Evolutionary conservation across 768 basidiomycete species (phyloP), one percentile per base, ranked within the genome.

Genomic region (Megacollybia marginata): DNA sequence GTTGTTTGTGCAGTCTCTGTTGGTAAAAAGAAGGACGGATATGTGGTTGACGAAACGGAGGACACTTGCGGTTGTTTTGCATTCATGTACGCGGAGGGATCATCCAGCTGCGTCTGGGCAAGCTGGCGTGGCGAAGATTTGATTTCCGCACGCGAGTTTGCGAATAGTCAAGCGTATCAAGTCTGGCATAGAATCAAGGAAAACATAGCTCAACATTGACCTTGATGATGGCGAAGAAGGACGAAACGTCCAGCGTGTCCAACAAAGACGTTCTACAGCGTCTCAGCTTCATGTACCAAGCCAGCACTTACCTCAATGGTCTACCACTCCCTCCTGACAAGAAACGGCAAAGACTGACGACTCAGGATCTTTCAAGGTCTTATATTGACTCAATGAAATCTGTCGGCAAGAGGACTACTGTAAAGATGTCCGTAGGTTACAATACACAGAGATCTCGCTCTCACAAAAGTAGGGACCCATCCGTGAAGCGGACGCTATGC

Each of bases 241-340:
- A n/a, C 44, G 46, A 33, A 23, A 42, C 23, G 11, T 18, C 38
- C 62, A 75, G 65, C 52, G 71, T 85, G 32, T 57, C 72, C 10
- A 88, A 90, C 62, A 71, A 80, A 28, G 91, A 92, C 59, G 79
- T 87, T 44, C 74, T 90, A 18, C 90, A 92, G 63, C 76, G 90
- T 28, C 75, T 92, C 53, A 92, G 87, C 65, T 92, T 88, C 62
- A 75, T 92, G 33, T 91, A 88, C 59, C 91, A 92, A 65, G 85
- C 88, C 33, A 83, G 84, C 57, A 71, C 77, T 11, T 83, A 82
- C 52, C 69, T 89, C 16, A 72, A 68, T 48, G 68, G 67, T 10
- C 62, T 75, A 44, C 33, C 5, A 0, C 47, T 19, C 20, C 55
- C 33, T 13, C 36, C 52, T 8, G 40, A 44, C 9, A 56, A 49